Percentiles rank a stretch among this genome's conserved stretches.
phyloP scores from a whole-genome alignment of 768 basidiomycete species.

The Butyriboletus loyo region DNA sequence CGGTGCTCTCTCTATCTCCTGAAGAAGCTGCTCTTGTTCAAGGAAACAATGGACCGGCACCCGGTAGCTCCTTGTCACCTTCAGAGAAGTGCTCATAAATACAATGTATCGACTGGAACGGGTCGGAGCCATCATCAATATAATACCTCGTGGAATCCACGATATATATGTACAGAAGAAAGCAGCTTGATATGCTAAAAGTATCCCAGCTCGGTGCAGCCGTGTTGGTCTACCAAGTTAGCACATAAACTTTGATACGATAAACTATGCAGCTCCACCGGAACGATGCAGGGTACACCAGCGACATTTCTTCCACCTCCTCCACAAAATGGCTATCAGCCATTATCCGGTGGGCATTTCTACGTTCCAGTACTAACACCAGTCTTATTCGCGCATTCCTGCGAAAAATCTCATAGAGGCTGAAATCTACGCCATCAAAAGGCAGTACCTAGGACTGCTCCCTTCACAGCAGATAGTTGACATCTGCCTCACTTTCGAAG shows the following conservation, averaged over 20 bases:
- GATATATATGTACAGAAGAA: not conserved
- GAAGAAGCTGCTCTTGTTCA: constrained; percentile 41
- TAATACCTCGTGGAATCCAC: not conserved
- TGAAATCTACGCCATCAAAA: constrained; percentile 59
- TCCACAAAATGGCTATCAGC: constrained; percentile 35
- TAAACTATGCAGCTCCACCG: constrained; percentile 70
- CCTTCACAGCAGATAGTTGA: constrained; percentile 73
- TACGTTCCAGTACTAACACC: constrained; percentile 15
- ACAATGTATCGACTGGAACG: not conserved
- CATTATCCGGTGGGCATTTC: constrained; percentile 35
- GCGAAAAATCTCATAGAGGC: constrained; percentile 32
- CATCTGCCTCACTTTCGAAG: constrained; percentile 69
- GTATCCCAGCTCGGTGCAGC: not conserved
- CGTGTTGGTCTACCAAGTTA: constrained; percentile 16
- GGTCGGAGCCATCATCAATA: not conserved
- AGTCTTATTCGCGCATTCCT: constrained; percentile 29
- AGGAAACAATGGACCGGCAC: constrained; percentile 1
- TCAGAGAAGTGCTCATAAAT: constrained; percentile 3
- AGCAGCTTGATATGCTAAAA: constrained; percentile 1
- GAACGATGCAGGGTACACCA: constrained; percentile 56
- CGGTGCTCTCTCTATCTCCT: constrained; percentile 57
- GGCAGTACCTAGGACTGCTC: constrained; percentile 66
- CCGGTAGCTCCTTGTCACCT: not conserved
- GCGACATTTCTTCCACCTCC: constrained; percentile 37
- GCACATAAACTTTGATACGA: constrained; percentile 58